A percentile compares a stretch with the other conserved stretches of the same genome.
These are phyloP conservation scores for Cryptococcus hybrid DNA, from an alignment of 1,284 basidiomycete species.

Conservation along the genomic window DNA sequence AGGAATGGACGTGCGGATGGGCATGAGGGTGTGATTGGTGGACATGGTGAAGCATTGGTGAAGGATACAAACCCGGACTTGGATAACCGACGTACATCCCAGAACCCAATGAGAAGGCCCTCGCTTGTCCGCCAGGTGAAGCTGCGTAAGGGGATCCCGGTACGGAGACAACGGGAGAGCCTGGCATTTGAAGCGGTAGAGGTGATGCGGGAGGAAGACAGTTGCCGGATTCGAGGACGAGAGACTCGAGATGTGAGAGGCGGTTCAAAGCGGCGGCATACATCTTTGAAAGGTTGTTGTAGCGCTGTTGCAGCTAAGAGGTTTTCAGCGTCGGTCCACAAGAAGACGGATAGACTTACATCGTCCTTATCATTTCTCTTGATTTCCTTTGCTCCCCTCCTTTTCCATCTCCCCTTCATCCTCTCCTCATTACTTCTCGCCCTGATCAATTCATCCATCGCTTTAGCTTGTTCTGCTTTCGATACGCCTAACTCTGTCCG, in stretches of 20 bases:
- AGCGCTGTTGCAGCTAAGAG: conserved; percentile 14
- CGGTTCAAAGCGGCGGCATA: conserved; percentile 10
- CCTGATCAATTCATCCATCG: conserved; percentile 31
- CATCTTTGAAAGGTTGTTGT: conserved; percentile 7
- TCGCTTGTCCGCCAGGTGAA: neutral
- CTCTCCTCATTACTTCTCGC: conserved; percentile 29
- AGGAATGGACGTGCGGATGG: conserved; percentile 9
- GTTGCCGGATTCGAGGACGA: conserved; percentile 10
- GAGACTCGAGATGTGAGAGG: conserved; percentile 9
- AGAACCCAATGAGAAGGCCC: neutral
- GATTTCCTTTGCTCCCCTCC: conserved; percentile 28
- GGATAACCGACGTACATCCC: conserved; percentile 14
- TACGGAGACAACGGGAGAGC: conserved; percentile 6
- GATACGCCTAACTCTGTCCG: conserved; percentile 41
- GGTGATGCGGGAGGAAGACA: conserved; percentile 12
- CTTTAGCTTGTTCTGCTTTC: conserved; percentile 43
- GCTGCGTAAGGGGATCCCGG: conserved; percentile 7
- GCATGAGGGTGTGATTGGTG: conserved; percentile 3
- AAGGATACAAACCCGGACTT: conserved; percentile 30
- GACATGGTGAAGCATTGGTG: conserved; percentile 21
- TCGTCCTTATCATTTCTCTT: conserved; percentile 29
- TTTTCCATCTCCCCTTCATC: conserved; percentile 32
- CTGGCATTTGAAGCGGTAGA: conserved; percentile 9
- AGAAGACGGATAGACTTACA: conserved; percentile 22
- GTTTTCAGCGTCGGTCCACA: conserved; percentile 10